Evolutionary conservation across 148 eudicot species (phyloP).

Genomic region (Silene conica): DNA sequence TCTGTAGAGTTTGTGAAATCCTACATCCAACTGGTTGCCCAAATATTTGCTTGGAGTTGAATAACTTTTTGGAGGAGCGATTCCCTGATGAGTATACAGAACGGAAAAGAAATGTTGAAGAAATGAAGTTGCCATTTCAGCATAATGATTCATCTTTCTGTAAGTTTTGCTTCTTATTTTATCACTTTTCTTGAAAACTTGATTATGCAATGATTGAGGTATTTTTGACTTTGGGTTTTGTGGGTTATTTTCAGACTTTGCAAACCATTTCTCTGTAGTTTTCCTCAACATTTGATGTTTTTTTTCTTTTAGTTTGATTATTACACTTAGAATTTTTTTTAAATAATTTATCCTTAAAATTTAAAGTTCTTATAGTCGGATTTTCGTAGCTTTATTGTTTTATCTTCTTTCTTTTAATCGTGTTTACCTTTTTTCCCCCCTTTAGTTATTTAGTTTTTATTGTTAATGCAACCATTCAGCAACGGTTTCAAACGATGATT

Average conservation of each 20-base stretch:
- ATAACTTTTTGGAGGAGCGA: constrained; percentile 57
- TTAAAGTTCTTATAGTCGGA: no score
- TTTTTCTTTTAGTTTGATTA: neutral
- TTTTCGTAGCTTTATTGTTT: no score
- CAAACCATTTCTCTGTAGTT: no score
- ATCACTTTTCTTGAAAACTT: neutral
- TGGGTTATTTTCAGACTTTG: no score
- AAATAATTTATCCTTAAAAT: no score
- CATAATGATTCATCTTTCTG: constrained; percentile 35
- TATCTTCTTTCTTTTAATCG: no score
- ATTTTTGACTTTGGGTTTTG: no score
- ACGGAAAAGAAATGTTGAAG: constrained; percentile 36
- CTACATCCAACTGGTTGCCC: constrained; percentile 59
- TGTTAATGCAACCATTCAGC: no score
- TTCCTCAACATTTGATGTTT: neutral
- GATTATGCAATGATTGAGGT: neutral
- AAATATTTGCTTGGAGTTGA: constrained; percentile 64
- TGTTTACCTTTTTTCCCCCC: no score
- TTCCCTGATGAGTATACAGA: constrained; percentile 48
- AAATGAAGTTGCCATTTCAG: constrained; percentile 30
- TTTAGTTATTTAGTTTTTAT: no score
- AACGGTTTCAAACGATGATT: no score
- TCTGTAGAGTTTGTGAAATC: constrained; percentile 54
- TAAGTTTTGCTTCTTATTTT: constrained; percentile 25
- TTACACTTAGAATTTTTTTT: no score